Base-by-base conservation (phyloP, 2,329 filamentous ascomycete genomes). In the Dothiorella sarmentorum region DNA sequence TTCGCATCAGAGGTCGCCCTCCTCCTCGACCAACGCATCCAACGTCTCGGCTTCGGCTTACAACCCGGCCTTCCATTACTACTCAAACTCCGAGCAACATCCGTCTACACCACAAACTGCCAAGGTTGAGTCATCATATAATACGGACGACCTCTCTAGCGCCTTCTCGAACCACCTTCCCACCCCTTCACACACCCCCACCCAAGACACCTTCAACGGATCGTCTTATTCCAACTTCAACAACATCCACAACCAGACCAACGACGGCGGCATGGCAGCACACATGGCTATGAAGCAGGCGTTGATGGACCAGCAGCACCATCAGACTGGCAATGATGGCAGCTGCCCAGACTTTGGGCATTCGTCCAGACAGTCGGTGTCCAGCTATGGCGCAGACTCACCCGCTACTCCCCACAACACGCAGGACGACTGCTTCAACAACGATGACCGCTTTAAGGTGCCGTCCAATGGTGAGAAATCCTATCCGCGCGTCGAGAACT, bases 211-310 rank as follows among this genome's bases (percentile, higher is more conserved):
- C 26, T 81, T 78, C 67, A 75, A 76, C 65, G 75, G 72, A 64
- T 80, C 76, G 70, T 73, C 76, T 43, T 47, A 17, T 20, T 70
- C 73, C 1, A 69, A 73, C 11, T 68, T 76, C 18, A 62, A 69
- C 13, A 73, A 73, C 61, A 75, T 81, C 70, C 71, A 64, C 57
- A 68, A 67, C 57, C 68, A 59, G 15, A 58, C 69, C 66, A 70
- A 76, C 62, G 64, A 69, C 33, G 72, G 70, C 56, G 49, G 47
- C 13, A 75, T 76, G 66, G 75, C 78, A 10, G 78, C 81, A n/a
- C 82, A 85, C 66, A 75, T 81, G 69, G 82, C 81, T 52, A 84
- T 85, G 80, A 82, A 81, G 74, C 78, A 79, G 61, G 80, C 80
- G 60, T 75, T 81, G 60, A 77, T 85, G 74, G 82, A 79, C 59